Evolutionary conservation across 2,329 filamentous ascomycete species (phyloP).

Genomic region (Plenodomus biglobosus): DNA sequence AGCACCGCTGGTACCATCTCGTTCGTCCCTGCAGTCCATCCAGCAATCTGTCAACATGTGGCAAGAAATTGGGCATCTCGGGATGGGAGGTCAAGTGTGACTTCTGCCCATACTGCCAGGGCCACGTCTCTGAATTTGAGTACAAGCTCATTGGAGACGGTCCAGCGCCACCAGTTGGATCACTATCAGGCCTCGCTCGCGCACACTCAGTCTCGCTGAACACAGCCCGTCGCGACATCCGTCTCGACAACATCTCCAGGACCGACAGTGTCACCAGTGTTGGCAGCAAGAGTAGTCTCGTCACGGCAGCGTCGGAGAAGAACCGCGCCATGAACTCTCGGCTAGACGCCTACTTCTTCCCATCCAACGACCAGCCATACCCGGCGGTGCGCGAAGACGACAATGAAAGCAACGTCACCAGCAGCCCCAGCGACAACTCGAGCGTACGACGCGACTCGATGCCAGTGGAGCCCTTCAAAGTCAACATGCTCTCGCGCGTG

Average conservation of each 20-base stretch:
- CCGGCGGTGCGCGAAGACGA: constrained; percentile 34
- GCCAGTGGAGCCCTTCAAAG: constrained; percentile 30
- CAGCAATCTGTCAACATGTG: constrained; percentile 52
- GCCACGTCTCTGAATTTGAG: constrained; percentile 46
- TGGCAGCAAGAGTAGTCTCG: constrained; percentile 37
- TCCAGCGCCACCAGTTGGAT: constrained; percentile 44
- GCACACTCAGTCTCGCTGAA: constrained; percentile 44
- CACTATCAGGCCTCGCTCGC: constrained; percentile 41
- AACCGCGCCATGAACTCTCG: constrained; percentile 45
- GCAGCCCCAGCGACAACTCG: constrained; percentile 40
- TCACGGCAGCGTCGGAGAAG: constrained; percentile 42
- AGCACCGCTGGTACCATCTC: constrained; percentile 55
- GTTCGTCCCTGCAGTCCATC: constrained; percentile 47
- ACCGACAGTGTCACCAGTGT: constrained; percentile 43
- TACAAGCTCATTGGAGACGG: constrained; percentile 50
- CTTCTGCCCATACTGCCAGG: constrained; percentile 52
- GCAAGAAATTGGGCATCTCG: constrained; percentile 48
- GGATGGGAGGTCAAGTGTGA: constrained; percentile 54
- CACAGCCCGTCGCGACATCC: constrained; percentile 41
- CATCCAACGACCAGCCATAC: constrained; percentile 28
- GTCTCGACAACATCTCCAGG: constrained; percentile 41
- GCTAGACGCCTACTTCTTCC: constrained; percentile 44
- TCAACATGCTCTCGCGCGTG: constrained; percentile 39
- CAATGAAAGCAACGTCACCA: constrained; percentile 29
- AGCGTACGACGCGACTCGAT: constrained; percentile 36